Base-by-base conservation (phyloP, 805 yeast genomes). In the Wickerhamomyces strasburgensis region DNA sequence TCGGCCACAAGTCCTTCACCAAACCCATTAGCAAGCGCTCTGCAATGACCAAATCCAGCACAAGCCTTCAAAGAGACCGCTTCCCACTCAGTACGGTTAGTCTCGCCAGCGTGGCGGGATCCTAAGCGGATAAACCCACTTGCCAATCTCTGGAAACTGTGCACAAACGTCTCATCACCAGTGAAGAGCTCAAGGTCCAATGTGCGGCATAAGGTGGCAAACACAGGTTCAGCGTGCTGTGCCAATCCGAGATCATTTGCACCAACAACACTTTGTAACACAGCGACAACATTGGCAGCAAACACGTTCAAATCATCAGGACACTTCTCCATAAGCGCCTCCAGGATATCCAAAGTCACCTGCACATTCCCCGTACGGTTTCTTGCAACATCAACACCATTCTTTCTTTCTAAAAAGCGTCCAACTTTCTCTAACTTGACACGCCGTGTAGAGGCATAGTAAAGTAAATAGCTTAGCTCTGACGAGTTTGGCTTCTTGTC, bases 401-500 rank as follows among this genome's bases (percentile, higher is more conserved):
- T 76, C 56, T 78, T 80, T 48, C 70, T 74, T 35, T 72, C 71
- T 35, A 90, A 59, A 56, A 80, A 85, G 5, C 65, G 64, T 17
- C 87, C 83, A 15, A 90, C 96, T 53, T 90, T 90, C 49, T 85
- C 93, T 44, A 93, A 68, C 58, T 93, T 90, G 23, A 87, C 81
- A 38, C 96, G 70, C 50, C 97, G 70, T 4, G 96, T 82, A 28
- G 94, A 80, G 15, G 95, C 96, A 58, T 90, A 90, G 66, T 84
- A 90, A 23, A 90, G 64, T 48, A 90, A 68, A 56, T 88, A 87
- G 41, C 94, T 82, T 32, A 94, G 70, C 58, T 93, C 98, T 15
- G 95, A 86, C 2, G 95, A 78, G 58, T 90, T 89, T 13, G 98
- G 95, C 51, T 83, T 81, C 64, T 89, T 89, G 54, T 89, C 98